phyloP scores from a whole-genome alignment of 768 basidiomycete species.

The Lyophyllum semitale region DNA sequence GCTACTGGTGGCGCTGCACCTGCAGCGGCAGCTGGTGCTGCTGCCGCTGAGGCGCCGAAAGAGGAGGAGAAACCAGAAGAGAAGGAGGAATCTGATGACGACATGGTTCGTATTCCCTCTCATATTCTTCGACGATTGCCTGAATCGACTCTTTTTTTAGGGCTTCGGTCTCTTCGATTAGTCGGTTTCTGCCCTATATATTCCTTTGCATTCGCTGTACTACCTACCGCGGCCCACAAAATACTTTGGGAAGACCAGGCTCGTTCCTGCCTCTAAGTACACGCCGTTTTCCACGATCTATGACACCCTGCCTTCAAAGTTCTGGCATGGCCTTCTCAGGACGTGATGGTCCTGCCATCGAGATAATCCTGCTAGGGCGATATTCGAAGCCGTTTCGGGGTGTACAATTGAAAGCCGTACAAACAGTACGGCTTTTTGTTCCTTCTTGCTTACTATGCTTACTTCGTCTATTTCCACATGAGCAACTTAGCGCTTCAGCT shows the following conservation, averaged over 20 bases:
- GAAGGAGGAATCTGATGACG: slow-evolving; percentile 89
- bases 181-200: slow-evolving; percentile 26
- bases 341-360: no score
- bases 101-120: slow-evolving; percentile 61
- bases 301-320: no score
- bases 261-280: no score
- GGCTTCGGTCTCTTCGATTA: slow-evolving; percentile 98
- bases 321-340: no score
- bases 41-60: slow-evolving; percentile 71
- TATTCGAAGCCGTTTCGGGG: no score
- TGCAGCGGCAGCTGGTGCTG: slow-evolving; percentile 55
- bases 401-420: no score
- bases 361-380: no score
- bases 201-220: slow-evolving; percentile 15
- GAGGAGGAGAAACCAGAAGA: slow-evolving; percentile 85
- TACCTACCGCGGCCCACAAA: slow-evolving; percentile 13
- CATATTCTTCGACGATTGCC: not conserved
- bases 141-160: slow-evolving; percentile 35
- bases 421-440: no score
- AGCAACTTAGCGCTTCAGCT: no score
- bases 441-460: no score
- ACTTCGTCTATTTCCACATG: no score
- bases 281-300: no score
- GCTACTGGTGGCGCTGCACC: slow-evolving; percentile 55
- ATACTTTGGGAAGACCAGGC: slow-evolving; percentile 15